These are phyloP conservation scores for Pseudocercospora crystallina DNA, from an alignment of 2,329 filamentous ascomycete genomes.

Conservation along the genomic window DNA sequence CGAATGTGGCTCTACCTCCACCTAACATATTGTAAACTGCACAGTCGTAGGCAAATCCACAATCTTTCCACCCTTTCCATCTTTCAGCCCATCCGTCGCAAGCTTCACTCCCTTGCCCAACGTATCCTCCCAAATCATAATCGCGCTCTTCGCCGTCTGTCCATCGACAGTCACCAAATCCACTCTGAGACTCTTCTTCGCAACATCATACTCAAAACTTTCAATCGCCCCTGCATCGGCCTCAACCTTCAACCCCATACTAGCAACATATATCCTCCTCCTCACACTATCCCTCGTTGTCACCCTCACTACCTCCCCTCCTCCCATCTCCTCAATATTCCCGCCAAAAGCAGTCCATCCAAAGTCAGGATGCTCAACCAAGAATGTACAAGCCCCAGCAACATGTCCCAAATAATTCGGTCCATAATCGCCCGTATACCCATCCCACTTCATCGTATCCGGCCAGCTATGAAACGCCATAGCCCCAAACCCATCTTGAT, in stretches of 20 bases:
- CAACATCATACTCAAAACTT: constrained; percentile 38
- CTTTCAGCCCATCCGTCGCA: not conserved
- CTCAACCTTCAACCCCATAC: constrained; percentile 43
- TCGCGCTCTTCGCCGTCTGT: not conserved
- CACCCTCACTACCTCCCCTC: constrained; percentile 36
- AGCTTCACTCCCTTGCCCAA: not conserved
- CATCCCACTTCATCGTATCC: constrained; percentile 57
- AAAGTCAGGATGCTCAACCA: constrained; percentile 46
- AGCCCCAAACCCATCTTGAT: constrained; percentile 54
- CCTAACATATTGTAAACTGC: not conserved
- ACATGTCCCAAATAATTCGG: constrained; percentile 54
- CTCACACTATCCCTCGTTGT: constrained; percentile 49
- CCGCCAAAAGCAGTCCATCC: constrained; percentile 55
- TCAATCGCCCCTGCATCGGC: constrained; percentile 48
- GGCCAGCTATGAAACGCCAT: constrained; percentile 60
- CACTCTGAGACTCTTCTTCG: constrained; percentile 29
- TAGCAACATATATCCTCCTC: constrained; percentile 51
- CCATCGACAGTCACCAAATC: constrained; percentile 1
- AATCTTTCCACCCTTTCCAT: too few species aligned
- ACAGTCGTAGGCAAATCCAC: not conserved
- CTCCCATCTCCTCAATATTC: constrained; percentile 30
- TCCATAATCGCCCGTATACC: constrained; percentile 59
- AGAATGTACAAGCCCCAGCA: constrained; percentile 52
- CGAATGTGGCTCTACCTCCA: too few species aligned
- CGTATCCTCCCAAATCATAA: not conserved